Evolutionary conservation across 257 asterid genomes (phyloP), one percentile per base, ranked within the genome.

Genomic region (Henckelia pumila): DNA sequence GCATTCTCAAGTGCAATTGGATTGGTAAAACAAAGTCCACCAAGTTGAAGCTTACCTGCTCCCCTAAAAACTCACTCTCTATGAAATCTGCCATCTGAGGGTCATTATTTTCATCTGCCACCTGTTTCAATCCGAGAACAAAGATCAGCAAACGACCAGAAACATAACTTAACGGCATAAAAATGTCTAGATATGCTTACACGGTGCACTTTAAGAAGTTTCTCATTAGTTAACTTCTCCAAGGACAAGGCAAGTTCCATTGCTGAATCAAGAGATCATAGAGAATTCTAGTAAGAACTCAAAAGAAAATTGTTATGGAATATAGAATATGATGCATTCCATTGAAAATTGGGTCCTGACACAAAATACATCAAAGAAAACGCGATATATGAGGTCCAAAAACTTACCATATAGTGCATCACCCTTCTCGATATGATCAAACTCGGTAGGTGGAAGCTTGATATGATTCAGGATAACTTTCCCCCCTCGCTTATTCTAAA

Each of bases 401-500:
- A 59, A 65, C 81, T 35, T 68, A 90, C 99, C 96, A 76, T 86
- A 72, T 35, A 88, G 74, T 0, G 99, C 95, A 33, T 88, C 96
- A 7, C 99, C 99, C 76, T 90, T 93, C 73, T 90, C 96, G 25
- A 64, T 77, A 63, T 90, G 88, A 56, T 81, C 94, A 60, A 77
- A 88, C 67, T 93, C 99, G 0, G 88, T 57, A 8, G 79, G 87
- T 0, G 95, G 94, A n/a, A 59, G 61, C 72, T 74, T 50, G 5
- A 93, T 67, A 49, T 81, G 44, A 66, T 71, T 69, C 30, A 93
- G 64, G 76, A 80, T 86, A 80, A 93, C 97, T 76, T 83, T 86
- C 71, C 96, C 97, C 64, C 96, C 99, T 67, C 99, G 71, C 68
- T 71, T 78, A 70, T 90, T 93, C 99, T 92, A 26, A 75, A 53